Evolutionary conservation across 1,284 basidiomycete genomes (phyloP).

Genomic region (Tetrapyrgos nigripes): DNA sequence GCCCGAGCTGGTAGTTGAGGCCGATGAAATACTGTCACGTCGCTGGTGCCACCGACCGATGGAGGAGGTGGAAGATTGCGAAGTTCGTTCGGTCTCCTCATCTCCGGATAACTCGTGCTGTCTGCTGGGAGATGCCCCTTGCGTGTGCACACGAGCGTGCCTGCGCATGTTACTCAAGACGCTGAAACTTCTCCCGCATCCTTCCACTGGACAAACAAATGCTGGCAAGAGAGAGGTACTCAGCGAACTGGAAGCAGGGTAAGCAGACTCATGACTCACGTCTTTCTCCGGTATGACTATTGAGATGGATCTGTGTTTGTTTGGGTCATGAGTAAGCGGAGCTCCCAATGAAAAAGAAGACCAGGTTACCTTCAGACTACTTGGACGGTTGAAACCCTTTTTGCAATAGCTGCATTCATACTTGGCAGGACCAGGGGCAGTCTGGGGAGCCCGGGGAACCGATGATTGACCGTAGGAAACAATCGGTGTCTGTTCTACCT

Average conservation of each 20-base stretch:
- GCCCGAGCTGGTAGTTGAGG: conserved; percentile 40
- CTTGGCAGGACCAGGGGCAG: conserved; percentile 41
- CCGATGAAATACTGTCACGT: conserved; percentile 44
- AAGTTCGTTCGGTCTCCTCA: conserved; percentile 47
- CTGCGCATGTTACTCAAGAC: conserved; percentile 89
- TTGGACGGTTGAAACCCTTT: conserved; percentile 82
- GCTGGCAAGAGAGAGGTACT: conserved; percentile 47
- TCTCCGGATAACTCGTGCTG: conserved; percentile 50
- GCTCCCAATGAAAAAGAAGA: conserved; percentile 14
- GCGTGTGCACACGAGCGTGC: conserved; percentile 77
- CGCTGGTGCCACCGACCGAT: conserved; percentile 32
- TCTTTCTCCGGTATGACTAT: conserved; percentile 86
- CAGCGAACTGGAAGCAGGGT: background rate
- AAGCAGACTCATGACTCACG: conserved; percentile 55
- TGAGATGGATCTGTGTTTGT: conserved; percentile 74
- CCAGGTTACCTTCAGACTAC: conserved; percentile 72
- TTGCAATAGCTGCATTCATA: conserved; percentile 82
- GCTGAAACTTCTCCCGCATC: conserved; percentile 82
- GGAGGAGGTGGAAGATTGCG: conserved; percentile 23
- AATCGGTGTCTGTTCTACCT: conserved; percentile 30
- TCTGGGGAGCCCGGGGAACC: conserved; percentile 11
- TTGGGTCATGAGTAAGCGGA: conserved; percentile 17
- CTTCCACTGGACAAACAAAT: conserved; percentile 75
- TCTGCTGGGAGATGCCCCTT: conserved; percentile 37
- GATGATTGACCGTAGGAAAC: conserved; percentile 15